Base-by-base conservation (phyloP, 306 rosid genomes). In the Cicer judaicum region DNA sequence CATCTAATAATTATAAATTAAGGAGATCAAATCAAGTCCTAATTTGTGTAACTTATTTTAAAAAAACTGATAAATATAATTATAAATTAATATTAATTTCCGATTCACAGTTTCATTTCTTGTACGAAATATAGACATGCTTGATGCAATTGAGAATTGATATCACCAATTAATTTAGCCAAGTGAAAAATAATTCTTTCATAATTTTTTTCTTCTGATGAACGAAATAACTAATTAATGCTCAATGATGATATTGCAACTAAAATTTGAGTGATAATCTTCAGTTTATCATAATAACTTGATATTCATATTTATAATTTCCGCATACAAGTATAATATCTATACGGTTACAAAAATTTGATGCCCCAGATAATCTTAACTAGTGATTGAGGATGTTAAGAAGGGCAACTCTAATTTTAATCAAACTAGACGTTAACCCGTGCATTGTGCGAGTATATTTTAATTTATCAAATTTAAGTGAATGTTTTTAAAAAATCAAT, bases 381-480 rank as follows among this genome's bases (percentile, higher is more conserved):
- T 75, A 84, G 74, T 75, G 74, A 71, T 77, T 78, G 6, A 80
- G 82, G 50, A 80, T 73, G 60, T 84, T 81, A 40, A 81, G 85
- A 65, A 74, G 74, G 5, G 81, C 39, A 78, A 81, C 83, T 81
- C 88, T 70, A 12, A 61, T 81, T 78, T 70, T 84, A 47, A 81
- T 81, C 57, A 81, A 78, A 75, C 75, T n/a, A n/a, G n/a, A n/a
- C n/a, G n/a, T n/a, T n/a, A n/a, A n/a, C n/a, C n/a, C n/a, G n/a
- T n/a, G n/a, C n/a, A n/a, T n/a, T n/a, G n/a, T n/a, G n/a, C n/a
- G n/a, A n/a, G n/a, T n/a, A n/a, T n/a, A n/a, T n/a, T n/a, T n/a
- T n/a, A n/a, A n/a, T n/a, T n/a, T n/a, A n/a, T n/a, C n/a, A n/a
- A n/a, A n/a, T n/a, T n/a, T n/a, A n/a, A n/a, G n/a, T n/a, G n/a